Evolutionary conservation across 768 basidiomycete species (phyloP).

Genomic region (Tylopilus balloui): DNA sequence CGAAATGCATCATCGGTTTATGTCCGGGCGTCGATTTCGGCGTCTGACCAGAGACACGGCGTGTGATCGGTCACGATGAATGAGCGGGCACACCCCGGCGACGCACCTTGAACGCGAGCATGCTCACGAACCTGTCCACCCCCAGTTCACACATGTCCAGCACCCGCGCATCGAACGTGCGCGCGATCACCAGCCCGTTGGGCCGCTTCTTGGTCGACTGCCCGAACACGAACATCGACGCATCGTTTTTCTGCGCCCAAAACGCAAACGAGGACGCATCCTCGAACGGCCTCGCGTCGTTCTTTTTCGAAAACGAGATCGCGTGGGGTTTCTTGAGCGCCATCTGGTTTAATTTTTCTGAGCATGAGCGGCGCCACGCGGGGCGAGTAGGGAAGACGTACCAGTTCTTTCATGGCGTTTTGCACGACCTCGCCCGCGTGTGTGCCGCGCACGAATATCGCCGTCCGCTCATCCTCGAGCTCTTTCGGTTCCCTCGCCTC

Average conservation of each 20-base stretch:
- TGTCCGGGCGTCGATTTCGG: slow-evolving; percentile 86
- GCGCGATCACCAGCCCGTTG: slow-evolving; percentile 74
- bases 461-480: slow-evolving; percentile 81
- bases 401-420: slow-evolving; percentile 83
- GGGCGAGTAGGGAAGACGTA: slow-evolving; percentile 34
- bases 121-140: slow-evolving; percentile 72
- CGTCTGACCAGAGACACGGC: slow-evolving; percentile 40
- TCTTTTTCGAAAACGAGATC: slow-evolving; percentile 93
- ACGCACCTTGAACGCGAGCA: slow-evolving; percentile 77
- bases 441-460: slow-evolving; percentile 86
- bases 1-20: slow-evolving; percentile 92
- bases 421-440: slow-evolving; percentile 80
- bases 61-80: background rate
- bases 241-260: slow-evolving; percentile 93
- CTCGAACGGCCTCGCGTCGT: slow-evolving; percentile 87
- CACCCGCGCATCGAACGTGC: slow-evolving; percentile 82
- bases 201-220: slow-evolving; percentile 95
- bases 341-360: slow-evolving; percentile 50
- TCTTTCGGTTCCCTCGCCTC: slow-evolving; percentile 87
- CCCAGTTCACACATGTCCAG: slow-evolving; percentile 96
- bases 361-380: background rate
- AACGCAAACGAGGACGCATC: slow-evolving; percentile 78
- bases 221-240: slow-evolving; percentile 84
- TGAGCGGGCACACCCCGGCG: background rate
- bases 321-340: slow-evolving; percentile 88